These are phyloP conservation scores for Liriodendron chinense DNA, from an alignment of 164 flowering plant species.

Conservation along the genomic window DNA sequence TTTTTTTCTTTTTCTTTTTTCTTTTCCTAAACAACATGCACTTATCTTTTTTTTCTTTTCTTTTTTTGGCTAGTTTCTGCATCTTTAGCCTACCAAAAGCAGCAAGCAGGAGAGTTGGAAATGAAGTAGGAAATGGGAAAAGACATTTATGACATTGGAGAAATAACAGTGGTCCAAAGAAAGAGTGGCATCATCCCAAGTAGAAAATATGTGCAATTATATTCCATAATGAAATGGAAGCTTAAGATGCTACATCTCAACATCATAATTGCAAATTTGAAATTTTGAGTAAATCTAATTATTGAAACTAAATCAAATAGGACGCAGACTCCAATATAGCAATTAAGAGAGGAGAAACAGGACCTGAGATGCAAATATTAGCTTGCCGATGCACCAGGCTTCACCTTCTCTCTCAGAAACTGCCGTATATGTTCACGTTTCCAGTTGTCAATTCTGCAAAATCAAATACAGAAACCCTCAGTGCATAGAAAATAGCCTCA, in stretches of 20 bases:
- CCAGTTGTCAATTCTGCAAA: constrained; percentile 83
- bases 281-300: neutral
- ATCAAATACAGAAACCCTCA: neutral
- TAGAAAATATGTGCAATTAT: neutral
- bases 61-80: neutral
- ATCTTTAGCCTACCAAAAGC: neutral
- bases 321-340: neutral
- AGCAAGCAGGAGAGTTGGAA: no score
- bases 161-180: neutral
- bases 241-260: neutral
- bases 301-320: neutral
- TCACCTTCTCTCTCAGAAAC: constrained; percentile 70
- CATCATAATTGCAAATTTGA: neutral
- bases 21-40: no score
- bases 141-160: neutral
- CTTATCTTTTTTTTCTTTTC: no score
- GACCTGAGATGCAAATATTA: neutral
- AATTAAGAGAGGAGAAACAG: neutral
- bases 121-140: neutral
- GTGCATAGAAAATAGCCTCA: no score
- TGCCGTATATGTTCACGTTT: constrained; percentile 79
- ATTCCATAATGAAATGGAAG: neutral
- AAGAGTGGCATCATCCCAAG: neutral
- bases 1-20: no score
- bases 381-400: constrained; percentile 24